Percentiles rank a stretch among this genome's conserved stretches.
phyloP scores from a whole-genome alignment of 441 rosid genomes.

The Erodium texanum region DNA sequence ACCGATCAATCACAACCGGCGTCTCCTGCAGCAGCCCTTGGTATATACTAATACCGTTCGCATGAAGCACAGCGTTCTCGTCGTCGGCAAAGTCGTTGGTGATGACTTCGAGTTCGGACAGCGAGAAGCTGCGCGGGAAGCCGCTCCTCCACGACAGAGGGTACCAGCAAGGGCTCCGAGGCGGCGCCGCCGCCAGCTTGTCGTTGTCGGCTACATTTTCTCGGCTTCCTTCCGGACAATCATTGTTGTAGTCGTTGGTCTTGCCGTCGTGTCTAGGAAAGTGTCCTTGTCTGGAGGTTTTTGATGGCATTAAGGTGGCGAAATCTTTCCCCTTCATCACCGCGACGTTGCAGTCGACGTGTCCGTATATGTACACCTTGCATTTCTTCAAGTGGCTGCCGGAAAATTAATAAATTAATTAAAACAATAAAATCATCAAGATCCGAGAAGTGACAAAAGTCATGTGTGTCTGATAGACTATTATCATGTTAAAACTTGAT shows the following conservation, averaged over 20 bases:
- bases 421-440: no score
- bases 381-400: constrained; percentile 23
- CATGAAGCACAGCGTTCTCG: constrained; percentile 1
- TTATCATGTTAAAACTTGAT: no score
- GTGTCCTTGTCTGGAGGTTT: constrained; percentile 13
- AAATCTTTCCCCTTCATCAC: constrained; percentile 40
- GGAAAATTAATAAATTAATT: no score
- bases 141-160: constrained; percentile 39
- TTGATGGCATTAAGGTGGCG: constrained; percentile 37
- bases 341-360: constrained; percentile 40
- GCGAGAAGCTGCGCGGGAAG: constrained; percentile 31
- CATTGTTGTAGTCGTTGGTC: background rate
- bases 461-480: no score
- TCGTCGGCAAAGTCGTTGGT: constrained; percentile 26
- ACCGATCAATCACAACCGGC: constrained; percentile 26
- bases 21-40: constrained; percentile 29
- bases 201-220: constrained; percentile 13
- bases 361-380: constrained; percentile 27
- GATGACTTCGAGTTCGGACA: constrained; percentile 31
- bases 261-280: background rate
- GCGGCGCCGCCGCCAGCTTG: constrained; percentile 5
- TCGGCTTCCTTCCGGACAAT: background rate
- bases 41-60: constrained; percentile 13
- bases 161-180: constrained; percentile 23
- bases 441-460: no score